Conservation (phyloP, 352 stramenopile genomes). For the Phytophthora kernoviae region DNA sequence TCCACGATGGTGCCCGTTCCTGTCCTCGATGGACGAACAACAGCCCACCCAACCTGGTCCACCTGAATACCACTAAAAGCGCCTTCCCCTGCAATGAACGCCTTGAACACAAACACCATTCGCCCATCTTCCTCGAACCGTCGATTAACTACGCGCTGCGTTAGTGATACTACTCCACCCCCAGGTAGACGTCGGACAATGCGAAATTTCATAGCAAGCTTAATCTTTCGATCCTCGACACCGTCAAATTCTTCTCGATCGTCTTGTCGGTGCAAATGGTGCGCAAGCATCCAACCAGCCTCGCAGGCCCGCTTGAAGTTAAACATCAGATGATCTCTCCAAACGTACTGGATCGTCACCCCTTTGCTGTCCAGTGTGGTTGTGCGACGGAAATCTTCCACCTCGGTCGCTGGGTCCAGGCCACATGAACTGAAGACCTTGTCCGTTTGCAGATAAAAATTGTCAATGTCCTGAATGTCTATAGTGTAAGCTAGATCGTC, state of each 20-base stretch:
- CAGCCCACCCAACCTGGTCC: slow-evolving; percentile 7
- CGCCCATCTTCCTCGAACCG: slow-evolving; percentile 7
- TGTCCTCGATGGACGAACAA: background rate
- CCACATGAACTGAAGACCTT: background rate
- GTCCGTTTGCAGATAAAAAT: background rate
- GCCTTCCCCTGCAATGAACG: slow-evolving; percentile 10
- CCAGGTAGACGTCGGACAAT: background rate
- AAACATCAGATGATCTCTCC: slow-evolving; percentile 4
- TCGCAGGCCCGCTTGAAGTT: background rate
- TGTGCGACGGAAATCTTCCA: background rate
- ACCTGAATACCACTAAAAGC: slow-evolving; percentile 10
- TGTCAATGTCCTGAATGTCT: slow-evolving; percentile 1
- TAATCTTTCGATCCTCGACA: background rate
- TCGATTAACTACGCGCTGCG: slow-evolving; percentile 6
- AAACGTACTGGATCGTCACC: background rate
- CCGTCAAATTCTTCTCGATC: slow-evolving; percentile 7
- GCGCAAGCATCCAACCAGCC: background rate
- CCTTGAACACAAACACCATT: slow-evolving; percentile 2
- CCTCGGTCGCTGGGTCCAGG: background rate
- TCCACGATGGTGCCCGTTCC: slow-evolving; percentile 7
- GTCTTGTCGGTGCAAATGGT: background rate
- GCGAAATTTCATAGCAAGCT: slow-evolving; percentile 2
- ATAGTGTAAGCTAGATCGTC: slow-evolving; percentile 5
- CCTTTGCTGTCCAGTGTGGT: background rate
- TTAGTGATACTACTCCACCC: background rate